Evolutionary conservation across 768 basidiomycete species (phyloP).

Genomic region (Psilocybe tampanensis): DNA sequence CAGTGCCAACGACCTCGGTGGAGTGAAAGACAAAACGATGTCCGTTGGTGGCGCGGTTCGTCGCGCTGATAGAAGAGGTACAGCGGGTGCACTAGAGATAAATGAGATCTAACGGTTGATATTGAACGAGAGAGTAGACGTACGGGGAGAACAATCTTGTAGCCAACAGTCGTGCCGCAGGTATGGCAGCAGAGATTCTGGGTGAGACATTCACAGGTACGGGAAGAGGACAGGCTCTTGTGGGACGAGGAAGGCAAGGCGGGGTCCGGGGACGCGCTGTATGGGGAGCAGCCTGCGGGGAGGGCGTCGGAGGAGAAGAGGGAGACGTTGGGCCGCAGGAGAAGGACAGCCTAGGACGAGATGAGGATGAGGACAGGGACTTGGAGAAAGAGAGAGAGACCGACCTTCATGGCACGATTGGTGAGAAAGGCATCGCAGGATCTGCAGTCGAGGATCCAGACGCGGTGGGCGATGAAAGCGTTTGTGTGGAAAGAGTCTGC

Average conservation of each 20-base stretch:
- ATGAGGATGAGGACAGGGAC: constrained; percentile 4
- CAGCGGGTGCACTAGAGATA: constrained; percentile 62
- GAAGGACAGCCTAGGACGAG: constrained; percentile 70
- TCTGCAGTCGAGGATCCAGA: constrained; percentile 81
- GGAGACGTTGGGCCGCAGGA: constrained; percentile 78
- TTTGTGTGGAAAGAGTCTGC: constrained; percentile 31
- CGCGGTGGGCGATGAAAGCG: constrained; percentile 62
- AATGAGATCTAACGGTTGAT: constrained; percentile 1
- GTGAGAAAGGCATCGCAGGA: constrained; percentile 75
- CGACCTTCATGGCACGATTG: constrained; percentile 84
- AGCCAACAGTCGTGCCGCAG: constrained; percentile 75
- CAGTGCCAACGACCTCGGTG: constrained; percentile 60
- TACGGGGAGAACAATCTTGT: constrained; percentile 77
- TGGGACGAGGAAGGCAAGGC: constrained; percentile 32
- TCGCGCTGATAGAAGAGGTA: constrained; percentile 66
- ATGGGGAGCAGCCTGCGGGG: constrained; percentile 76
- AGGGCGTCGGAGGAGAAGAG: constrained; percentile 84
- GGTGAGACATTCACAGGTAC: constrained; percentile 86
- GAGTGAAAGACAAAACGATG: constrained; percentile 90
- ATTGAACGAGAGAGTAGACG: constrained; percentile 11
- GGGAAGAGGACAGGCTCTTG: constrained; percentile 33
- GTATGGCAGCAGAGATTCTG: constrained; percentile 81
- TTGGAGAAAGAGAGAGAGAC: constrained; percentile 9
- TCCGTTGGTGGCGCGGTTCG: constrained; percentile 77
- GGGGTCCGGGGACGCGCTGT: constrained; percentile 48